These are phyloP conservation scores for Ramalina peruviana DNA, from an alignment of 495 filamentous ascomycete species.

Conservation along the genomic window DNA sequence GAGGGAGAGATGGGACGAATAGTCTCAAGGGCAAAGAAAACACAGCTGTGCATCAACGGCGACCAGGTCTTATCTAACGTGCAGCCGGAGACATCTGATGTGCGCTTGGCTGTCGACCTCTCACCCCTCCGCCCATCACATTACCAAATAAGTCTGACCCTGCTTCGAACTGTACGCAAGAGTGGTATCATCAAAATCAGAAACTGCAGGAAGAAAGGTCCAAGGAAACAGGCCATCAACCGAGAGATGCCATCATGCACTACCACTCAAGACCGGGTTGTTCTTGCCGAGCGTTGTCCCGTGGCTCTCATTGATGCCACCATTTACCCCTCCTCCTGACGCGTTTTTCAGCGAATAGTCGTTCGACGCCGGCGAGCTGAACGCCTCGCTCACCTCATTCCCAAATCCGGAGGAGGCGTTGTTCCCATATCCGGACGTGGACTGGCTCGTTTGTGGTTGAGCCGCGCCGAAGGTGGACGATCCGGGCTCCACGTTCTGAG, in stretches of 20 bases:
- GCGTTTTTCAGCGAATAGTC: conserved; percentile 14
- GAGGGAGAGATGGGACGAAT: background rate
- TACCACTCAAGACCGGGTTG: conserved; percentile 34
- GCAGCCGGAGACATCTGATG: too few species aligned
- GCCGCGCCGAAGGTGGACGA: conserved; percentile 14
- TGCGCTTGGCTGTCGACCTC: background rate
- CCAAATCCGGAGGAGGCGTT: conserved; percentile 30
- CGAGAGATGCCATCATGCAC: conserved; percentile 16
- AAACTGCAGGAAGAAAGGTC: conserved; percentile 6
- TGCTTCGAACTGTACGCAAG: conserved; percentile 17
- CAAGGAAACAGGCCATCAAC: conserved; percentile 7
- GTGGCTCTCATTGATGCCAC: conserved; percentile 9
- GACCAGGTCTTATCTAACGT: too few species aligned
- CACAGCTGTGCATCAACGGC: background rate
- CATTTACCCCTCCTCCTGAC: conserved; percentile 12
- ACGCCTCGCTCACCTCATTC: conserved; percentile 41
- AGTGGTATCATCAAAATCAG: conserved; percentile 28
- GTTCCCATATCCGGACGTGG: conserved; percentile 6
- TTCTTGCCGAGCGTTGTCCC: conserved; percentile 22
- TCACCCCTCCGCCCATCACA: conserved; percentile 14
- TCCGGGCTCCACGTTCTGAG: conserved; percentile 20
- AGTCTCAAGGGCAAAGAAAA: conserved; percentile 4
- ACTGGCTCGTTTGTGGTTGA: conserved; percentile 1
- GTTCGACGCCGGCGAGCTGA: conserved; percentile 21
- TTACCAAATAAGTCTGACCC: conserved; percentile 8